These are phyloP conservation scores for Suillus spraguei DNA, from an alignment of 768 basidiomycete genomes.

Conservation along the genomic window DNA sequence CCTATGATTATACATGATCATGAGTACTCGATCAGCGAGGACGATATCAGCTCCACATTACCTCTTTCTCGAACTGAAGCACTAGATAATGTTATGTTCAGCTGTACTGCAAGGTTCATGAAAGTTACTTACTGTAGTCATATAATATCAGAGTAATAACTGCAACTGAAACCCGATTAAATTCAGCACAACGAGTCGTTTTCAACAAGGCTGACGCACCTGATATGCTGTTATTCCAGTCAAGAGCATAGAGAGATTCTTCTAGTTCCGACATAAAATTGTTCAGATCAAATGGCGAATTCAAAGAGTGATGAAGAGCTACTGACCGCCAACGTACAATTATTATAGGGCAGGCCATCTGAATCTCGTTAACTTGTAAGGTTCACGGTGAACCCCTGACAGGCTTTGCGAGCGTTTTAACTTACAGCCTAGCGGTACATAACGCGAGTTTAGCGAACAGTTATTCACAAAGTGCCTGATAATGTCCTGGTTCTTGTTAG, in stretches of 20 bases:
- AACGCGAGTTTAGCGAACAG: too few relatives aligned
- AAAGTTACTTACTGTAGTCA: slow-evolving; percentile 2
- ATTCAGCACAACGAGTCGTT: background rate
- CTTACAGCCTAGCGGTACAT: too few relatives aligned
- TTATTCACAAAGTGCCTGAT: too few relatives aligned
- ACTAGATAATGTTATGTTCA: background rate
- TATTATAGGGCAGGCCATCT: background rate
- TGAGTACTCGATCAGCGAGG: background rate
- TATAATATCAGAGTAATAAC: background rate
- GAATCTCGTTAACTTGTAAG: background rate
- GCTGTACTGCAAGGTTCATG: background rate
- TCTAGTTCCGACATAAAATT: background rate
- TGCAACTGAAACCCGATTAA: background rate
- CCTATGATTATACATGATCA: background rate
- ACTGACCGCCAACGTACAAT: too few relatives aligned
- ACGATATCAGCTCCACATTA: background rate
- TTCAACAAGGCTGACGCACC: background rate
- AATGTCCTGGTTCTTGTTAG: too few relatives aligned
- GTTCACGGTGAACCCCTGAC: background rate
- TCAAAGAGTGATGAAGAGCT: background rate
- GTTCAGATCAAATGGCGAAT: background rate
- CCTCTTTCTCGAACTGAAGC: slow-evolving; percentile 5
- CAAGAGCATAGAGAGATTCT: background rate
- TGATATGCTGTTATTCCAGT: background rate
- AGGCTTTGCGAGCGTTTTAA: too few relatives aligned